phyloP scores from a whole-genome alignment of 2,329 filamentous ascomycete genomes.

The Paraconiothyrium sp. region DNA sequence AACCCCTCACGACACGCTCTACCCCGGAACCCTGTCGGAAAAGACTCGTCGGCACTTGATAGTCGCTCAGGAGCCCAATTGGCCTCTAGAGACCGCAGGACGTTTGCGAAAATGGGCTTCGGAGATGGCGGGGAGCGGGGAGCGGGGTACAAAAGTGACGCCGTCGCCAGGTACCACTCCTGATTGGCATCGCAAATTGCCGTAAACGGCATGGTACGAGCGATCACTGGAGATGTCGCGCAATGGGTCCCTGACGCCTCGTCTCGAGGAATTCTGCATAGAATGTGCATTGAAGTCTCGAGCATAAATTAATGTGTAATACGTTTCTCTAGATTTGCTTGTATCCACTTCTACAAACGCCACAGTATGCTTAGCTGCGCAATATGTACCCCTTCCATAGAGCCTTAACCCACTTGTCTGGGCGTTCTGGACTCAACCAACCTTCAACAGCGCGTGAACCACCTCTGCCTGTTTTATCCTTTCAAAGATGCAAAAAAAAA shows the following conservation, averaged over 20 bases:
- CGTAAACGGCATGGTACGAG: conserved; percentile 2
- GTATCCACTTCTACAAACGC: neutral
- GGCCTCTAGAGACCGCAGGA: neutral
- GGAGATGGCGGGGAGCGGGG: neutral
- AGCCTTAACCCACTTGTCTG: neutral
- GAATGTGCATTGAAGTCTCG: neutral
- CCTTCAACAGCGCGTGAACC: neutral
- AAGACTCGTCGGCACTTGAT: neutral
- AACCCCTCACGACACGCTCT: conserved; percentile 5
- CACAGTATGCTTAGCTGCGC: neutral
- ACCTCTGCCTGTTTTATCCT: neutral
- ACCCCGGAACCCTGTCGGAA: neutral
- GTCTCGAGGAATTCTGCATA: neutral
- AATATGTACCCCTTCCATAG: neutral
- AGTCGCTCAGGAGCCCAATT: neutral
- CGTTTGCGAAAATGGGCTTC: neutral
- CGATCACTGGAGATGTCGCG: neutral
- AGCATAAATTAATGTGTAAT: neutral
- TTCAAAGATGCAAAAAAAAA: neutral
- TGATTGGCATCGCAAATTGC: conserved; percentile 7
- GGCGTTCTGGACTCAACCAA: neutral
- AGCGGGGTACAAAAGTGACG: neutral
- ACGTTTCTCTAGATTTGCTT: neutral
- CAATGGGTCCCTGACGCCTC: neutral
- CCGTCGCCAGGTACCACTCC: conserved; percentile 5